These are phyloP conservation scores for Solanum arcanum DNA, from an alignment of 257 asterid genomes.

Conservation along the genomic window DNA sequence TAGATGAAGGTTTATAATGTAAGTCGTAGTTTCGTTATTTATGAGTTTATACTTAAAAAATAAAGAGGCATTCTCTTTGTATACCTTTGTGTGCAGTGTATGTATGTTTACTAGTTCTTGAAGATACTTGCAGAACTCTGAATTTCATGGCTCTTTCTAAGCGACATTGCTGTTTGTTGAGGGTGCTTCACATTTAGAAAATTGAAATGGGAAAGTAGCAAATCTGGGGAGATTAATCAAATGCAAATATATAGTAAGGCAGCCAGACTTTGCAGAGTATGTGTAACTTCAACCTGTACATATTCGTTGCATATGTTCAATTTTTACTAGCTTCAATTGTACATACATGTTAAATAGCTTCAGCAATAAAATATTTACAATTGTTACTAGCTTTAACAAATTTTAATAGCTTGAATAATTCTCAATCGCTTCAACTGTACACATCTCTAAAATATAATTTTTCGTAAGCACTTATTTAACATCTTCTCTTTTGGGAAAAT, in stretches of 20 bases:
- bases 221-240: slow-evolving; percentile 46
- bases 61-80: neutral
- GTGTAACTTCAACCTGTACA: slow-evolving; percentile 5
- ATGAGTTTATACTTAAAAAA: neutral
- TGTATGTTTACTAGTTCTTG: slow-evolving; percentile 4
- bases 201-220: slow-evolving; percentile 35
- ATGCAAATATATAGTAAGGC: slow-evolving; percentile 50
- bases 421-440: neutral
- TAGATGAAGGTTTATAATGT: too few relatives aligned
- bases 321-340: neutral
- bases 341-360: neutral
- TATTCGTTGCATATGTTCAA: neutral
- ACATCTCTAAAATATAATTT: neutral
- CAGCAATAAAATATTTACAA: neutral
- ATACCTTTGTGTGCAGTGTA: neutral
- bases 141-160: slow-evolving; percentile 59
- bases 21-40: too few relatives aligned
- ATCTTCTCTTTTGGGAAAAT: neutral
- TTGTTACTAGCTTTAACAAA: neutral
- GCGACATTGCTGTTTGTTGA: slow-evolving; percentile 72
- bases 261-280: slow-evolving; percentile 77
- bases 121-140: slow-evolving; percentile 45
- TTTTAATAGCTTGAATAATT: too few relatives aligned
- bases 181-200: slow-evolving; percentile 74
- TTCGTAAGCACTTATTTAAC: neutral